These are phyloP conservation scores for Leishmania gerbilli DNA, from an alignment of 208 protist genomes.

Conservation along the genomic window DNA sequence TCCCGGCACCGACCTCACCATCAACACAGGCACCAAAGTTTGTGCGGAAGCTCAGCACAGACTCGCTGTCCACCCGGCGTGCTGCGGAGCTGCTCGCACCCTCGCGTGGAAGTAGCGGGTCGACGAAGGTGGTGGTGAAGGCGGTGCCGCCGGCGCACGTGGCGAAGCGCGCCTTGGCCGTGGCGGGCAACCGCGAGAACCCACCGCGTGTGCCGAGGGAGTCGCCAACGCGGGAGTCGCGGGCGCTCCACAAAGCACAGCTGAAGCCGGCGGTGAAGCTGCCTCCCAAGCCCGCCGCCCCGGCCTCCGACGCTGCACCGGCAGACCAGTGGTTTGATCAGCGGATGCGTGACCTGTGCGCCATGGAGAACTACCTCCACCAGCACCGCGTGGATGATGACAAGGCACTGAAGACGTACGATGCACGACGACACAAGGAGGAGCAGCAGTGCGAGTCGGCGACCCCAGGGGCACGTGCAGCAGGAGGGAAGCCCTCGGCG, in stretches of 20 bases:
- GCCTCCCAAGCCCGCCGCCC: not conserved
- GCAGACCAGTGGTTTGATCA: conserved; percentile 31
- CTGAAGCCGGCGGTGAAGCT: conserved; percentile 8
- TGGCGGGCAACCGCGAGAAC: conserved; percentile 11
- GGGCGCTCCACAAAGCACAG: not conserved
- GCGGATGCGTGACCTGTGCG: conserved; percentile 48
- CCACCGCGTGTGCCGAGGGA: conserved; percentile 9
- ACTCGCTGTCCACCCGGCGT: conserved; percentile 9
- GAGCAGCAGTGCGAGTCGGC: conserved; percentile 10
- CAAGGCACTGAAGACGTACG: conserved; percentile 54
- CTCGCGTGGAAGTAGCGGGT: conserved; percentile 3
- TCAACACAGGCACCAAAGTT: conserved; percentile 10
- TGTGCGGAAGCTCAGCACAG: conserved; percentile 18
- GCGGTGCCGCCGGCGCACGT: conserved; percentile 18
- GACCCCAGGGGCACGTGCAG: not conserved
- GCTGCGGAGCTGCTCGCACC: conserved; percentile 7
- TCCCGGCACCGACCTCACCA: not conserved
- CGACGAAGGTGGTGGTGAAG: conserved; percentile 22
- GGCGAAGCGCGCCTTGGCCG: conserved; percentile 12
- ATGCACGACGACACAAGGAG: conserved; percentile 29
- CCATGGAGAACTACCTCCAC: conserved; percentile 76
- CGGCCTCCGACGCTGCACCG: conserved; percentile 1
- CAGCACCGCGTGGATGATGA: conserved; percentile 74
- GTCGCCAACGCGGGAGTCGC: conserved; percentile 20
- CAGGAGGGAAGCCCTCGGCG: conserved; percentile 6